phyloP scores from a whole-genome alignment of 139 green algal genomes.

The Chlorella sorokiniana region DNA sequence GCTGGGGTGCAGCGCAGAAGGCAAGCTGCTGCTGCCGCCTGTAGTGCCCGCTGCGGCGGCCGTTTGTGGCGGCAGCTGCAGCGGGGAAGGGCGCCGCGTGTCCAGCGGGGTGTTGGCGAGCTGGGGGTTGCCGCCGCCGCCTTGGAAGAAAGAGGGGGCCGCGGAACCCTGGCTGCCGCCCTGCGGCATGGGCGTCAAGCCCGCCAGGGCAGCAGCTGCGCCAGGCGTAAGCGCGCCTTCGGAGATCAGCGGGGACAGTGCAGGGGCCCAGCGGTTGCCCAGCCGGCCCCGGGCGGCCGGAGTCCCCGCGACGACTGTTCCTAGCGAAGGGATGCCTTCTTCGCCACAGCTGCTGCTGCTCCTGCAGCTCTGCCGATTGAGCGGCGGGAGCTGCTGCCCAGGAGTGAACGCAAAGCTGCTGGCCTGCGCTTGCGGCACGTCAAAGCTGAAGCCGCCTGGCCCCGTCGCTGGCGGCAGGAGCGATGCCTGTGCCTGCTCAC shows the following conservation, averaged over 20 bases:
- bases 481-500: neutral
- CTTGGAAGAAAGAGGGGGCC: neutral
- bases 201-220: neutral
- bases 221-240: constrained; percentile 40
- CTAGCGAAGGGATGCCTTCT: neutral
- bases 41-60: neutral
- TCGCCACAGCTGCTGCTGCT: neutral
- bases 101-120: neutral
- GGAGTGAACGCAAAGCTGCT: constrained; percentile 1
- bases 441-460: constrained; percentile 14
- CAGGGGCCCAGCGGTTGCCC: constrained; percentile 24
- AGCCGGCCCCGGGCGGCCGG: neutral
- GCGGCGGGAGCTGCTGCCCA: neutral
- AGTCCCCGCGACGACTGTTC: neutral
- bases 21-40: neutral
- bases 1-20: neutral
- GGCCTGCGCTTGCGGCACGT: neutral
- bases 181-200: constrained; percentile 2
- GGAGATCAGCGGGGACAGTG: constrained; percentile 41
- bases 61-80: constrained; percentile 15
- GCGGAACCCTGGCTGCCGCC: neutral
- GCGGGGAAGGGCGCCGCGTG: constrained; percentile 5
- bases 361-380: constrained; percentile 2
- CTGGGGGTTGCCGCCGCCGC: neutral
- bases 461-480: neutral